Percentiles rank a stretch among this genome's conserved stretches.
Conservation (phyloP, 768 basidiomycete species). For the Trametes cingulata region DNA sequence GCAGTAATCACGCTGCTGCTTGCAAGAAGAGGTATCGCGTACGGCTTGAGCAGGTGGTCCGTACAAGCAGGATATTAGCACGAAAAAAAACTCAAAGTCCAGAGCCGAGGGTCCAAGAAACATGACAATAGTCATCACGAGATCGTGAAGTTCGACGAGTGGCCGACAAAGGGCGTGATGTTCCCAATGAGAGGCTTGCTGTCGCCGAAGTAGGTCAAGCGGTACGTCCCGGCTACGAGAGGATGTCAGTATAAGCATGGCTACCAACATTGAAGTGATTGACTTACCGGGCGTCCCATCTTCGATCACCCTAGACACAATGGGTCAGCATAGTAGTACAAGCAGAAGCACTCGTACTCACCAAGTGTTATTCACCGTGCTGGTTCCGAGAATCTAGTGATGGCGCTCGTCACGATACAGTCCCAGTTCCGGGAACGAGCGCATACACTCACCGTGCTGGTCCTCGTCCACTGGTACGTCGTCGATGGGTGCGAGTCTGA, state of each 20-base stretch:
- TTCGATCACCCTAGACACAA: slow-evolving; percentile 58
- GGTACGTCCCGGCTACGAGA: slow-evolving; percentile 63
- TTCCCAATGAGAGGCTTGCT: slow-evolving; percentile 67
- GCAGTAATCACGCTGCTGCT: too few species aligned
- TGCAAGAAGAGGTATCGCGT: too few species aligned
- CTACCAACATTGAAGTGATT: too few species aligned
- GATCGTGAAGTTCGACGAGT: slow-evolving; percentile 59
- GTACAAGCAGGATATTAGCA: not conserved
- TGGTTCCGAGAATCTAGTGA: slow-evolving; percentile 54
- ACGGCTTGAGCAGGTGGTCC: too few species aligned
- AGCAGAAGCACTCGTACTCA: slow-evolving; percentile 34
- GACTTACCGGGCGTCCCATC: slow-evolving; percentile 53
- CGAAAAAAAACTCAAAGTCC: not conserved
- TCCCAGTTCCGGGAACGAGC: not conserved
- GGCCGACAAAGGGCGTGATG: slow-evolving; percentile 62
- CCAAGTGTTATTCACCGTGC: slow-evolving; percentile 69
- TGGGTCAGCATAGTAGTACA: not conserved
- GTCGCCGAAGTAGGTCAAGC: slow-evolving; percentile 72
- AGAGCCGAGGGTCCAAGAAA: not conserved
- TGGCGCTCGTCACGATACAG: not conserved
- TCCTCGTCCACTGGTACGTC: slow-evolving; percentile 62
- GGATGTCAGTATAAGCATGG: too few species aligned
- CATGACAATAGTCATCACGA: not conserved
- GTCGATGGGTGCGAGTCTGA: slow-evolving; percentile 84
- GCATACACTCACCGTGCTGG: slow-evolving; percentile 47